Conservation (phyloP, 2,329 filamentous ascomycete genomes). For the Septoria linicola region DNA sequence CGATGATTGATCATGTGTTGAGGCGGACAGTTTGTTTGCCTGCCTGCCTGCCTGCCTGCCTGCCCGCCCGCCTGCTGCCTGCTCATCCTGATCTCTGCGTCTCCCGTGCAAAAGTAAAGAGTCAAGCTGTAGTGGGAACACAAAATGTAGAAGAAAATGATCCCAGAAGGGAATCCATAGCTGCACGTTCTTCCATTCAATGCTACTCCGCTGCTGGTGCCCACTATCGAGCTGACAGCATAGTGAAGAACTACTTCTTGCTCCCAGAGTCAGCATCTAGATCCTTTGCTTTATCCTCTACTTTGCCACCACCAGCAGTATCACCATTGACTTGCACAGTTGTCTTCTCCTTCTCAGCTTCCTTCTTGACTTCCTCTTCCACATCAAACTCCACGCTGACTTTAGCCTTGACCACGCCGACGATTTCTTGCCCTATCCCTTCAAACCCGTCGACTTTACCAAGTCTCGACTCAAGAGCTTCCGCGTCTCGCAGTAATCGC, state of each 20-base stretch:
- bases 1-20: too few species aligned
- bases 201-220: too few species aligned
- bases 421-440: conserved; percentile 53
- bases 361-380: conserved; percentile 9
- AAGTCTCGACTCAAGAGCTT: conserved; percentile 69
- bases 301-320: not conserved
- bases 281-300: not conserved
- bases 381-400: conserved; percentile 19
- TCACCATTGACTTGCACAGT: not conserved
- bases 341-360: conserved; percentile 1
- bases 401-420: conserved; percentile 53
- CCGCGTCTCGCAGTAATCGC: conserved; percentile 77
- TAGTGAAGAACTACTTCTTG: conserved; percentile 2
- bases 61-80: too few species aligned
- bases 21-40: too few species aligned
- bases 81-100: too few species aligned
- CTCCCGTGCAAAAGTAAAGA: too few species aligned
- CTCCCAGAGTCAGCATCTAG: not conserved
- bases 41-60: too few species aligned
- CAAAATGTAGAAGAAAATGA: not conserved
- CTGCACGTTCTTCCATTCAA: conserved; percentile 1
- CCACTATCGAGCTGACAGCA: not conserved
- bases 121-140: too few species aligned
- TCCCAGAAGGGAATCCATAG: conserved; percentile 6
- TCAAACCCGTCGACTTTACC: conserved; percentile 76